Evolutionary conservation across 2,329 filamentous ascomycete genomes (phyloP), one percentile per base, ranked within the genome.

Genomic region (Alternaria sp.): DNA sequence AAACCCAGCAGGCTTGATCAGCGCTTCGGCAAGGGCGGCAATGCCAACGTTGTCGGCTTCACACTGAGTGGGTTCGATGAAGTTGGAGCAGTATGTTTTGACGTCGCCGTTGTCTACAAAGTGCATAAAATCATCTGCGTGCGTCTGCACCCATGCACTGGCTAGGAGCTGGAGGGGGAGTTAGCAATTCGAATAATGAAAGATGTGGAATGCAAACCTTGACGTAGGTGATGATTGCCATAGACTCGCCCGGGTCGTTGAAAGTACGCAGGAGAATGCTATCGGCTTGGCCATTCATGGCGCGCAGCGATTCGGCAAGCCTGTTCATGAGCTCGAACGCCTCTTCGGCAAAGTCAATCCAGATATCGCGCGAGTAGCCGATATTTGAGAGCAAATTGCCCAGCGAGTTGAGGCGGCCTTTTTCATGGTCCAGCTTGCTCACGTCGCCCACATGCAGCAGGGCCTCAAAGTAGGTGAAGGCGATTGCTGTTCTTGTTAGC

Each of bases 31-130:
- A 54, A 98, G 84, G 3, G 93, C 88, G 63, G 88, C 88, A 66
- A 98, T 86, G 46, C 93, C 92, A n/a, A 97, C 83, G 72, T 97
- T 90, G 71, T 99, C 96, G 66, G 98, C 97, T 81, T 98, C 95
- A 54, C 89, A 88, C 69, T 90, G 87, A 15, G 90, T 86, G 0
- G 91, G 88, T 77, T 97, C 91, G 67, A 98, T 89, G 63, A 86
- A 87, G 13, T 86, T 85, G 43, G 85, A 79, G 76, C 91, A 93
- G 79, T 96, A 95, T 23, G 88, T 84, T 13, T 88, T 86, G 36
- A 96, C 83, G 56, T 88, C 87, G 51, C 69, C 69, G 55, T 70
- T 73, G 50, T 70, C 67, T 25, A 97, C 86, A 77, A 93, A 98
- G 8, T 88, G 87, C 69, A 89, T 85, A 75, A 93, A 97, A 32